These are phyloP conservation scores for Penicillium crustosum DNA, from an alignment of 2,329 filamentous ascomycete genomes.

Conservation along the genomic window DNA sequence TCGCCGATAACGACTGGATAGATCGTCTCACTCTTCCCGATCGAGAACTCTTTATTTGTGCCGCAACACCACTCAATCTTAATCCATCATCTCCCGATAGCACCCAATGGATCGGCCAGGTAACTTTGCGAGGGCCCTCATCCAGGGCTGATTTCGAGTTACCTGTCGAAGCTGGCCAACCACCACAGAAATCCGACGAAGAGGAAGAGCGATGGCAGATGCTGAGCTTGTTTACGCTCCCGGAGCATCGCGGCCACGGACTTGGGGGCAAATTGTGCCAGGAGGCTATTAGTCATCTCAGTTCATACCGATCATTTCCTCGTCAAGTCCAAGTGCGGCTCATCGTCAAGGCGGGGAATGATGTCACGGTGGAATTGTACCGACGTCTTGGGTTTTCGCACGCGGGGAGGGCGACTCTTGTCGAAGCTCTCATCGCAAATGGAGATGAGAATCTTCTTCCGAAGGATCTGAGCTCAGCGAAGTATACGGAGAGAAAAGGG, in stretches of 20 bases:
- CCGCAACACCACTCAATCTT: constrained; percentile 8
- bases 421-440: constrained; percentile 30
- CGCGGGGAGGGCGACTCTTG: constrained; percentile 27
- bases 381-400: constrained; percentile 27
- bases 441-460: constrained; percentile 29
- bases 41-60: constrained; percentile 34
- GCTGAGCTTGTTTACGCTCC: constrained; percentile 34
- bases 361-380: constrained; percentile 26
- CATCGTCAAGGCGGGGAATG: constrained; percentile 28
- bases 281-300: constrained; percentile 23
- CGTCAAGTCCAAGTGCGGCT: constrained; percentile 22
- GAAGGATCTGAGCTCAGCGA: constrained; percentile 13
- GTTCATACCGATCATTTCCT: constrained; percentile 7
- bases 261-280: constrained; percentile 29
- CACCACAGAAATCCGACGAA: constrained; percentile 18
- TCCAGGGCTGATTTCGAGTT: constrained; percentile 24
- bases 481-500: constrained; percentile 7
- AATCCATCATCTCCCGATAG: constrained; percentile 6
- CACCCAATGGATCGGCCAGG: constrained; percentile 32
- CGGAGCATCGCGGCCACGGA: constrained; percentile 32
- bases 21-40: constrained; percentile 21
- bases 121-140: constrained; percentile 33
- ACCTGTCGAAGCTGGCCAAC: constrained; percentile 26
- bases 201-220: constrained; percentile 33
- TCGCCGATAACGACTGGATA: constrained; percentile 28